Evolutionary conservation across 768 basidiomycete genomes (phyloP).

Genomic region (Piloderma croceum): DNA sequence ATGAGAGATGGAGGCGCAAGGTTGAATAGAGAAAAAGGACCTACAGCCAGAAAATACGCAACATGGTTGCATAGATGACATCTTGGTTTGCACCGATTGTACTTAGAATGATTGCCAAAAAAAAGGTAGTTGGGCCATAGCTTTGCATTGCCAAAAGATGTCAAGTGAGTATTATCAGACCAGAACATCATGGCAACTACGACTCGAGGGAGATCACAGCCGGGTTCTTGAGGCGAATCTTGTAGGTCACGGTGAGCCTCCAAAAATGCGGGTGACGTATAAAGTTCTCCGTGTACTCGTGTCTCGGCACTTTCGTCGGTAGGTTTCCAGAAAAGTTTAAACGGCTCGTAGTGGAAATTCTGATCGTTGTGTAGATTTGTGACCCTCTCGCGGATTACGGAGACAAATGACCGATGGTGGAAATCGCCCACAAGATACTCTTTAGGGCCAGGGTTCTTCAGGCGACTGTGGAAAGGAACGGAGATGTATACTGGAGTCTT

Average conservation of each 20-base stretch:
- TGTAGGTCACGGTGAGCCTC: constrained; percentile 17
- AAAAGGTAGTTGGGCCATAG: constrained; percentile 20
- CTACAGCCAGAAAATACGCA: constrained; percentile 15
- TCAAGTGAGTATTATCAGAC: constrained; percentile 14
- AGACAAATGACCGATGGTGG: constrained; percentile 18
- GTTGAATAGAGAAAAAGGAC: neutral
- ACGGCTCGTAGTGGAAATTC: constrained; percentile 20
- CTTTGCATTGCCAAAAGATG: constrained; percentile 14
- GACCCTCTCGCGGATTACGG: constrained; percentile 12
- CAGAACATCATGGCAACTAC: constrained; percentile 12
- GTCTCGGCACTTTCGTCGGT: constrained; percentile 8
- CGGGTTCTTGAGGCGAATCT: constrained; percentile 9
- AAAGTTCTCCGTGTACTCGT: constrained; percentile 20
- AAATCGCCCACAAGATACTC: constrained; percentile 16
- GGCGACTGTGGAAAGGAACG: too few relatives aligned
- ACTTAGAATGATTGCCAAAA: constrained; percentile 20
- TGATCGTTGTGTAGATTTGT: constrained; percentile 6
- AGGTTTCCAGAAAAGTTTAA: constrained; percentile 18
- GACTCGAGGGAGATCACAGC: constrained; percentile 11
- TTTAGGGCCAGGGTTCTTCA: too few relatives aligned
- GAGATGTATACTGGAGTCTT: constrained; percentile 11
- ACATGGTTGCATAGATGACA: constrained; percentile 16
- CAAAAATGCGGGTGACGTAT: constrained; percentile 19
- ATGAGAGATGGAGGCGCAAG: neutral
- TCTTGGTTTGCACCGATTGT: constrained; percentile 3